phyloP scores from a whole-genome alignment of 2,329 filamentous ascomycete species.

The Aspergillus bombycis region DNA sequence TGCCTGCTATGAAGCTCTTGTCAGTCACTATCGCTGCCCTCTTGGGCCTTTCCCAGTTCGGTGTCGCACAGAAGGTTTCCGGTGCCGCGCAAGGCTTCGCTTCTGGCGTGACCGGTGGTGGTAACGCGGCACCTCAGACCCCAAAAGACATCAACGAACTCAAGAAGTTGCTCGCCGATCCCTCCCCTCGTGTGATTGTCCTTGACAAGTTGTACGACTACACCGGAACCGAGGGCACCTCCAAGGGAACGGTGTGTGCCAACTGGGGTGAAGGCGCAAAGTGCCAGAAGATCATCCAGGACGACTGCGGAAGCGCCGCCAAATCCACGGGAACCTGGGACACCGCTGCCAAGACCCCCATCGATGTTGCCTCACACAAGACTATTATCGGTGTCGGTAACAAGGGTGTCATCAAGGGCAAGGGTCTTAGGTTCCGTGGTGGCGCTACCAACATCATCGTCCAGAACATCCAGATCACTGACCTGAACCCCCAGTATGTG shows the following conservation, averaged over 20 bases:
- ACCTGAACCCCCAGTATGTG: slow-evolving; percentile 56
- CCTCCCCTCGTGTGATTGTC: slow-evolving; percentile 58
- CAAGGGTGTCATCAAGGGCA: slow-evolving; percentile 58
- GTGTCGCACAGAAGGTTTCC: slow-evolving; percentile 19
- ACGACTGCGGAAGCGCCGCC: slow-evolving; percentile 59
- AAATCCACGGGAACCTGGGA: slow-evolving; percentile 48
- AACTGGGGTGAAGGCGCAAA: slow-evolving; percentile 28
- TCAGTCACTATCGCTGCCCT: neutral
- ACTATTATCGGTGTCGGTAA: slow-evolving; percentile 55
- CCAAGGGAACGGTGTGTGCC: slow-evolving; percentile 27
- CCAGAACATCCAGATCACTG: slow-evolving; percentile 58
- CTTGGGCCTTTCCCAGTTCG: neutral
- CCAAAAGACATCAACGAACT: slow-evolving; percentile 58
- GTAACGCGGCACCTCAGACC: slow-evolving; percentile 54
- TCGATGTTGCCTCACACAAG: slow-evolving; percentile 59
- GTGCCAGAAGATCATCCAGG: slow-evolving; percentile 57
- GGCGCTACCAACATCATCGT: slow-evolving; percentile 59
- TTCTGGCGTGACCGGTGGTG: slow-evolving; percentile 61
- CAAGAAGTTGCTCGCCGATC: slow-evolving; percentile 58
- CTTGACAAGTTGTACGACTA: slow-evolving; percentile 53
- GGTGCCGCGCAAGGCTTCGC: slow-evolving; percentile 49
- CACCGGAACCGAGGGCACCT: slow-evolving; percentile 19
- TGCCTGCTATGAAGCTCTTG: neutral
- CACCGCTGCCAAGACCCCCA: slow-evolving; percentile 53
- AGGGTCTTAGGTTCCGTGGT: slow-evolving; percentile 52